Evolutionary conservation across 495 filamentous ascomycete species (phyloP).

Genomic region (Parathielavia hyrcaniae): DNA sequence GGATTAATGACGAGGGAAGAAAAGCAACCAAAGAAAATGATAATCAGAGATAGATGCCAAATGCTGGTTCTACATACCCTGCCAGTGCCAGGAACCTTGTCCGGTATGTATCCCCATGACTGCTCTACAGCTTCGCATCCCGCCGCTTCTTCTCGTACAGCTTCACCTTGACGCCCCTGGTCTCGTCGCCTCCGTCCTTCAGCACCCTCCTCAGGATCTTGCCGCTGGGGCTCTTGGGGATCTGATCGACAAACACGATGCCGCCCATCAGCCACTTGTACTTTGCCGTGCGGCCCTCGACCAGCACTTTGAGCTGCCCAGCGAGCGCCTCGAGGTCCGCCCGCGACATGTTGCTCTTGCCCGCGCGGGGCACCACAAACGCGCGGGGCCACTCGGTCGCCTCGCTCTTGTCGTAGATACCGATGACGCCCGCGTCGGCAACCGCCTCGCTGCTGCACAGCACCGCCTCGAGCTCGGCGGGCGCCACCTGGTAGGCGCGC

Average conservation of each 20-base stretch:
- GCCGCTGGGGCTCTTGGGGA: conserved; percentile 63
- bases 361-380: conserved; percentile 29
- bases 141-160: conserved; percentile 30
- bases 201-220: conserved; percentile 61
- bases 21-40: too few relatives aligned
- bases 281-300: conserved; percentile 55
- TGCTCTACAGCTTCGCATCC: conserved; percentile 22
- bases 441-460: conserved; percentile 50
- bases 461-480: conserved; percentile 62
- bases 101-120: too few relatives aligned
- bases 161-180: conserved; percentile 23
- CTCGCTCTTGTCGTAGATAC: conserved; percentile 60
- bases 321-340: conserved; percentile 50
- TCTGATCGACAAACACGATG: conserved; percentile 55
- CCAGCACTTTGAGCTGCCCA: conserved; percentile 37
- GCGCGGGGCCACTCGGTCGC: conserved; percentile 30
- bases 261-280: conserved; percentile 62
- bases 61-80: too few relatives aligned
- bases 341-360: conserved; percentile 46
- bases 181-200: conserved; percentile 22
- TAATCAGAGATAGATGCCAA: too few relatives aligned
- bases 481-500: conserved; percentile 64
- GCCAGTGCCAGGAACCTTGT: background rate
- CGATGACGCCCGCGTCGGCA: conserved; percentile 59
- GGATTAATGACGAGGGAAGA: too few relatives aligned